A percentile compares a stretch with the other conserved stretches of the same genome.
phyloP scores from a whole-genome alignment of 1,139 yeast species.

The Debaryomyces robertsiae region DNA sequence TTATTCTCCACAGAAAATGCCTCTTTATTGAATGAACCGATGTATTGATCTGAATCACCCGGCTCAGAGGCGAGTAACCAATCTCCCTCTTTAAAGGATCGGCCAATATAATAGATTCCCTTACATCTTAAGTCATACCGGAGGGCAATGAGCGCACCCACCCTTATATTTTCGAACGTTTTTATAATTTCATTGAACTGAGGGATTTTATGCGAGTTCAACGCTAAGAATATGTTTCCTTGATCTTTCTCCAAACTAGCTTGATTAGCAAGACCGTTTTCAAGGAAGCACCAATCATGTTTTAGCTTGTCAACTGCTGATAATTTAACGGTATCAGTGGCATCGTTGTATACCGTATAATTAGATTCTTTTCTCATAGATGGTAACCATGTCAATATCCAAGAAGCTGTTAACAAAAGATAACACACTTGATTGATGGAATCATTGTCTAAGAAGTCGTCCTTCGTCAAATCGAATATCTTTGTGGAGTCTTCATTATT shows the following conservation, averaged over 20 bases:
- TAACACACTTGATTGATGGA: constrained; percentile 52
- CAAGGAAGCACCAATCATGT: constrained; percentile 60
- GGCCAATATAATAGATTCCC: constrained; percentile 60
- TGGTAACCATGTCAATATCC: constrained; percentile 61
- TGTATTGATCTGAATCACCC: constrained; percentile 65
- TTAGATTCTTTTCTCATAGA: constrained; percentile 48
- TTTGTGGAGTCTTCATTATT: constrained; percentile 21
- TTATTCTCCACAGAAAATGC: constrained; percentile 53
- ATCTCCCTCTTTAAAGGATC: constrained; percentile 41
- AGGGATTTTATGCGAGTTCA: constrained; percentile 37
- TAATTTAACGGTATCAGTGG: constrained; percentile 23
- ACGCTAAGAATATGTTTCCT: constrained; percentile 38
- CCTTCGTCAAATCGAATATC: constrained; percentile 37
- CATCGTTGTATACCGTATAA: constrained; percentile 29
- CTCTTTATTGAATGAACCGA: constrained; percentile 62
- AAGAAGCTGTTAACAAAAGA: constrained; percentile 47
- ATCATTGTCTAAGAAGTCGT: constrained; percentile 46
- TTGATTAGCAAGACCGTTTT: constrained; percentile 39
- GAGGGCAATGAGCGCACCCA: constrained; percentile 54
- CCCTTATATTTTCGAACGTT: constrained; percentile 49
- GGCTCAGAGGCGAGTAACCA: constrained; percentile 54
- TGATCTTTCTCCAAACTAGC: constrained; percentile 22
- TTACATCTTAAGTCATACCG: constrained; percentile 69
- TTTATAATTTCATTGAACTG: constrained; percentile 52
- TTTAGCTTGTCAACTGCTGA: constrained; percentile 49